A percentile compares a stretch with the other conserved stretches of the same genome.
phyloP scores from a whole-genome alignment of 208 protist species.

The Novymonas esmeraldas region DNA sequence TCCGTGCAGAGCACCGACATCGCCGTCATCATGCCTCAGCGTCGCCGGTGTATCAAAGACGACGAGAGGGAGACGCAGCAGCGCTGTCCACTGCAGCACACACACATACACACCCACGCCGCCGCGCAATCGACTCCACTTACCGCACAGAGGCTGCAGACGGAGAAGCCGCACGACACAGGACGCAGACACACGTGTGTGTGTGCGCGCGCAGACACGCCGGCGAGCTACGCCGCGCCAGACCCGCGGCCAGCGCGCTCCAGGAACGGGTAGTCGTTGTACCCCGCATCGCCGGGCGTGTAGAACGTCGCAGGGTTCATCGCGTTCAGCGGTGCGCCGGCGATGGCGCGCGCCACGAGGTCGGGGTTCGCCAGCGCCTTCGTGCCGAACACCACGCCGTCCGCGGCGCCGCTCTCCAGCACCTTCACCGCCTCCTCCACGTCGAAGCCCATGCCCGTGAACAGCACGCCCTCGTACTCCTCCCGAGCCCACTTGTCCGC shows the following conservation, averaged over 20 bases:
- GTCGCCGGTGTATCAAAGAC: no score
- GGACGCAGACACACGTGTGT: no score
- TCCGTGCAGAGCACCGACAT: no score
- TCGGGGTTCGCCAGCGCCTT: conserved; percentile 76
- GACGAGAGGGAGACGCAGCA: no score
- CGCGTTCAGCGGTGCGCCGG: conserved; percentile 39
- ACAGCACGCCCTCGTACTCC: conserved; percentile 47
- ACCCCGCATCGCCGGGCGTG: conserved; percentile 28
- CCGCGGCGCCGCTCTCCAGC: conserved; percentile 41
- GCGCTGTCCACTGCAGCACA: no score
- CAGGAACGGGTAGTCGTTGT: conserved; percentile 53
- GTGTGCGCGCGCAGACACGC: no score
- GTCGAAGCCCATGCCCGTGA: conserved; percentile 50
- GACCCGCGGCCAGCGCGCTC: no score
- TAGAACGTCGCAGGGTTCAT: conserved; percentile 18
- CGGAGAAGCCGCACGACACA: no score
- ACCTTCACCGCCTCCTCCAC: conserved; percentile 40
- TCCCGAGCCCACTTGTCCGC: conserved; percentile 51
- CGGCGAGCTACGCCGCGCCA: not conserved
- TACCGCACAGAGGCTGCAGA: no score
- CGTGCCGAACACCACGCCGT: conserved; percentile 60
- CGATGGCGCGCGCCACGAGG: conserved; percentile 44
- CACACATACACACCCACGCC: no score
- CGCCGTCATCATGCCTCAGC: no score
- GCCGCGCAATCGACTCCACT: no score